Base-by-base conservation (phyloP, 2,329 filamentous ascomycete genomes). In the Penicillium sp. region DNA sequence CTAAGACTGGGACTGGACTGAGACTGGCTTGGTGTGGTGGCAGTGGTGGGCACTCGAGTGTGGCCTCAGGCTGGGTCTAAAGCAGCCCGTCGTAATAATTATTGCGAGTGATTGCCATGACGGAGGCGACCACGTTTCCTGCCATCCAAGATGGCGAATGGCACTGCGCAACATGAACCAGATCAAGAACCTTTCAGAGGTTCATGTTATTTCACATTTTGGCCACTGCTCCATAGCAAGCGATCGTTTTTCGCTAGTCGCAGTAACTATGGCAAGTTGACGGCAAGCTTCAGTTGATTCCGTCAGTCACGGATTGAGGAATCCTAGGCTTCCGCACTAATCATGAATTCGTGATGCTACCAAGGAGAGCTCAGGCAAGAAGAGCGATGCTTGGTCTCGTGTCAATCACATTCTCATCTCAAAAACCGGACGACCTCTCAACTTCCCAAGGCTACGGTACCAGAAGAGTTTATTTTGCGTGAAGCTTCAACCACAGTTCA, bases 371-470 rank as follows among this genome's bases (percentile, higher is more conserved):
- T 17, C 35, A 41, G 15, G 35, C 49, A 29, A 52, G 41, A 45
- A 21, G 23, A 44, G 44, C 41, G 52, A 50, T 56, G 47, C 47
- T 58, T 41, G 38, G 38, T 52, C 56, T 52, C 48, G 56, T 53
- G 57, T 41, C 49, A 26, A 59, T 47, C 38, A 29, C 38, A 29
- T n/a, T n/a, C n/a, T n/a, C 49, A 31, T 26, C 35, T 47, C 48
- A 21, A 44, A 50, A 52, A 47, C 53, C 46, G 56, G 31, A 57
- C 48, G 54, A 23, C 51, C 35, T 53, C 49, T 50, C 66, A 61
- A 64, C 51, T 29, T 53, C 49, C 54, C 66, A 61, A 64, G 66
- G 62, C 64, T 60, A 67, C 66, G 60, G 44, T 51, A 35, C 38
- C 56, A 58, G 19, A 46, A 41, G 17, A 41, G 35, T 41, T 35